phyloP scores from a whole-genome alignment of 345 rosid genomes.

The Trapa bicornis region DNA sequence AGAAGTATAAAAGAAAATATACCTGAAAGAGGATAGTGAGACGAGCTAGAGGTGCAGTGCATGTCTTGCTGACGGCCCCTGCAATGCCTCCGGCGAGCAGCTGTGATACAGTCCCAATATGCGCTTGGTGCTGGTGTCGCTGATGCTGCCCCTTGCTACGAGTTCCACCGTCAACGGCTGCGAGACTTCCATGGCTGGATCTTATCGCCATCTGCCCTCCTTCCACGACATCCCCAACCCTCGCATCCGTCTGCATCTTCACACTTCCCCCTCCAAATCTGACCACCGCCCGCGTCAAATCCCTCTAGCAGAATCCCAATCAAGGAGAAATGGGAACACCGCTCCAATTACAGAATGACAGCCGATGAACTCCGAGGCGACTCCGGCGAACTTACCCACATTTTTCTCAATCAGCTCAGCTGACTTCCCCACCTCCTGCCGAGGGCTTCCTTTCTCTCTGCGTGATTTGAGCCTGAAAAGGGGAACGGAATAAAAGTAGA shows the following conservation, averaged over 20 bases:
- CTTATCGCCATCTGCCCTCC: conserved; percentile 33
- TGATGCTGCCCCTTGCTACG: conserved; percentile 27
- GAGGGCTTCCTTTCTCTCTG: neutral
- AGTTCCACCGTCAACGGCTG: conserved; percentile 28
- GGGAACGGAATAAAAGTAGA: neutral
- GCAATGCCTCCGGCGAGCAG: conserved; percentile 90
- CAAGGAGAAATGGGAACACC: neutral
- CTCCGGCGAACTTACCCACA: conserved; percentile 2
- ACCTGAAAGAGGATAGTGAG: conserved; percentile 98
- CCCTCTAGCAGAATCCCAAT: neutral
- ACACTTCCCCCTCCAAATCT: conserved; percentile 5
- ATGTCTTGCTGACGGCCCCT: conserved; percentile 92
- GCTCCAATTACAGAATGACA: neutral
- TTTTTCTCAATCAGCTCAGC: neutral
- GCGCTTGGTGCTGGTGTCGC: conserved; percentile 40
- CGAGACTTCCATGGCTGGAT: conserved; percentile 40
- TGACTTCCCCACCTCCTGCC: neutral
- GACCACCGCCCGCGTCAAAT: neutral
- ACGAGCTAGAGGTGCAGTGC: conserved; percentile 93
- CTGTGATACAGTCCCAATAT: conserved; percentile 66
- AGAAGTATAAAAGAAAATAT: neutral
- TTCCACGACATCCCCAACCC: conserved; percentile 57
- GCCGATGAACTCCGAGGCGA: neutral
- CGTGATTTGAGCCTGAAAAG: neutral
- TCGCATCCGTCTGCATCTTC: conserved; percentile 78